Evolutionary conservation across 306 rosid genomes (phyloP).

Genomic region (Vigna radiata): DNA sequence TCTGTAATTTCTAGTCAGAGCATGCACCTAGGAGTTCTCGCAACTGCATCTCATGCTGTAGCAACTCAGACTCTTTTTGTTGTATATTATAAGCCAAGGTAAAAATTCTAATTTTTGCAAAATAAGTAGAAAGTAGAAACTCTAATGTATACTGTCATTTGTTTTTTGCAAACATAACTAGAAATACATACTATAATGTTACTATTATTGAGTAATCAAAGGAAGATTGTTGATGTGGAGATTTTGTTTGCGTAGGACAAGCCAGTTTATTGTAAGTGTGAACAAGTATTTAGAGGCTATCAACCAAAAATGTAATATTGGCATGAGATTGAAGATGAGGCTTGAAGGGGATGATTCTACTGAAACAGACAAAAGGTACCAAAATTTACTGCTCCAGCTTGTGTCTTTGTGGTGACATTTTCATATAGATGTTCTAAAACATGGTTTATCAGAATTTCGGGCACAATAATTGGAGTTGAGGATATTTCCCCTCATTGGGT

Average conservation of each 20-base stretch:
- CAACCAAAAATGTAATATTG: slow-evolving; percentile 62
- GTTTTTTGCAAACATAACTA: not conserved
- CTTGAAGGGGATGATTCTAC: slow-evolving; percentile 93
- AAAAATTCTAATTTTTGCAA: not conserved
- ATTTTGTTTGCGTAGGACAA: slow-evolving; percentile 61
- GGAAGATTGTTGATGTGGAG: slow-evolving; percentile 29
- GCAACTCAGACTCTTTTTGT: slow-evolving; percentile 75
- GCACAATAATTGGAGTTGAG: slow-evolving; percentile 84
- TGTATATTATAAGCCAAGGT: slow-evolving; percentile 95
- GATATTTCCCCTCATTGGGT: slow-evolving; percentile 84
- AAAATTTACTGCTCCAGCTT: slow-evolving; percentile 33
- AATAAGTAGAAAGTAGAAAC: not conserved
- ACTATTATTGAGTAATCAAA: slow-evolving; percentile 17
- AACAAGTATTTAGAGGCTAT: slow-evolving; percentile 76
- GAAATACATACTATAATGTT: not conserved
- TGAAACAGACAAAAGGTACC: slow-evolving; percentile 85
- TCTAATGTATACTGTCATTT: not conserved
- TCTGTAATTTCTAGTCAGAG: slow-evolving; percentile 96
- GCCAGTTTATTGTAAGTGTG: slow-evolving; percentile 79
- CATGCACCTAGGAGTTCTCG: slow-evolving; percentile 98
- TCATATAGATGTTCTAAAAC: slow-evolving; percentile 36
- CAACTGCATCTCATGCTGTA: slow-evolving; percentile 97
- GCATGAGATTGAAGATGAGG: slow-evolving; percentile 84
- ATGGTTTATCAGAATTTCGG: slow-evolving; percentile 72
- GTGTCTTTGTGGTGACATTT: slow-evolving; percentile 26